Evolutionary conservation across 1,284 basidiomycete genomes (phyloP), one percentile per base, ranked within the genome.

Genomic region (Leucoagaricus sp.): DNA sequence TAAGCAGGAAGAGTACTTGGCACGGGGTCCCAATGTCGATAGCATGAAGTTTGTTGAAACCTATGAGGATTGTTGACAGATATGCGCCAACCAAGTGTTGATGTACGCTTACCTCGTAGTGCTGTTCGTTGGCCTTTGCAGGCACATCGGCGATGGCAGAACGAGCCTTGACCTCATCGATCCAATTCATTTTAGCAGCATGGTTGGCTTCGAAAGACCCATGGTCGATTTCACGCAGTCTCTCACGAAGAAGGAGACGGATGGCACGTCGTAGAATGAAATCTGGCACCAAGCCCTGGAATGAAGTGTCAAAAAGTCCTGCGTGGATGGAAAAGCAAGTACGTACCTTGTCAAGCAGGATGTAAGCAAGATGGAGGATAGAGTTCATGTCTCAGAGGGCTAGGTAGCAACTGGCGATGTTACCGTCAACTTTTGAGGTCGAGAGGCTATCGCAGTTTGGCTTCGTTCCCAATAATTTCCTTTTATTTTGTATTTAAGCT

Each of bases 71-170:
- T 15, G 47, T 21, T 29, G 49, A 15, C 25, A 7, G 45, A 15
- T 36, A 19, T 17, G 12, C 13, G 25, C 19, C 25, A 12, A 28
- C n/a, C 8, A 7, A 10, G 40, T 31, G 41, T 6, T 10, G 21
- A 17, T 48, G 29, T 40, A 57, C 47, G 55, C 72, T 58, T 57
- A 86, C 86, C 73, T 92, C 88, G 67, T 91, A 91, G 65, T 91
- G 89, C 69, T 91, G 89, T 63, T 89, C 82, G 63, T 93, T 92
- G 31, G 89, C 89, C 65, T 87, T 88, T 33, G 85, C 81, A 6
- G 86, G 80, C 13, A 84, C 75, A 62, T 86, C 86, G 2, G 89
- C 88, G 57, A 91, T 90, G 21, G 77, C 77, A 10, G 64, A 67
- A 23, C 82, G 71, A 0, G 75, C 72, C n/a, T 78, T 75, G 13